Evolutionary conservation across 2,329 filamentous ascomycete genomes (phyloP), one percentile per base, ranked within the genome.

Genomic region (Alternaria alternata): DNA sequence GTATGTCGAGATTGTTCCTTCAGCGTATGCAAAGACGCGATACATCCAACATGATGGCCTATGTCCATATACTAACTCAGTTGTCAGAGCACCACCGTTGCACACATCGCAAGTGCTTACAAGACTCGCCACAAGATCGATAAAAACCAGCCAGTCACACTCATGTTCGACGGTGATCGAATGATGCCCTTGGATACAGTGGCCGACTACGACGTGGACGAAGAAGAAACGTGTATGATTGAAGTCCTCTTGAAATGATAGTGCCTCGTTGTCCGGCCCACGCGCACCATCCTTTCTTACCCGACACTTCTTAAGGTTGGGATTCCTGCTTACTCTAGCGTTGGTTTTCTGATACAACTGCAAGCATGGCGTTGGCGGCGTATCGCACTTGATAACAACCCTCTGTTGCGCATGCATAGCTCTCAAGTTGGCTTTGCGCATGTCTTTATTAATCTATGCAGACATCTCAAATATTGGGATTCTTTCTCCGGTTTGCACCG

Each of bases 121-220:
- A 72, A 73, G 32, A 41, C 59, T 4, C 60, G 54, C n/a, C 57
- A 56, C 16, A 60, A 66, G 1, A 64, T 78, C 5, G 60, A 74
- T 2, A 51, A 64, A 7, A 59, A 68, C 12, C 72, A 78, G 39
- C 68, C 71, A 12, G 54, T 79, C 18, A 76, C 71, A 16, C 64
- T 80, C 8, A 72, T 75, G 61, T 79, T 78, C 51, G 78, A 80
- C 46, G 78, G 78, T 32, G 78, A 79, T 1, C 65, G 73, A 12
- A 64, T 80, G 2, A 63, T 67, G 32, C 75, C 77, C 7, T 64
- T 74, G 59, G 74, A 75, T 22, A 73, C 64, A 2, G 65, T 80
- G 20, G 63, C 59, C 16, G 72, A 76, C 16, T 60, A 67, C 4
- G 78, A 79, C 4, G 67, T 80, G 34, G 76, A 79, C 42, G 77